Percentiles rank a stretch among this genome's conserved stretches.
These are phyloP conservation scores for Diutina neorugosa DNA, from an alignment of 1,139 yeast species.

Conservation along the genomic window DNA sequence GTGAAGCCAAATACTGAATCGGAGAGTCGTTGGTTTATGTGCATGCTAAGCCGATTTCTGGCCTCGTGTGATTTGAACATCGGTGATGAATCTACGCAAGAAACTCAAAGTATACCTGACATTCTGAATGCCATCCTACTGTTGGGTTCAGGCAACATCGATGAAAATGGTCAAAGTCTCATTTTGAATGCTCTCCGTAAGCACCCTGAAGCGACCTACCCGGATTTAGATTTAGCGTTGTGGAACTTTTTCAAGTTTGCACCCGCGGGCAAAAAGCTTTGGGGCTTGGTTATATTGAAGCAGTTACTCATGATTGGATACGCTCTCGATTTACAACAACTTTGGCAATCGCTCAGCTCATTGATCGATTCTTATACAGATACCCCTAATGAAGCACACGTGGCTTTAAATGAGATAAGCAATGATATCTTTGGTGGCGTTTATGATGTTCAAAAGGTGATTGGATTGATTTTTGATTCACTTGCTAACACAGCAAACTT, in stretches of 20 bases:
- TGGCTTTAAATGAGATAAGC: constrained; percentile 19
- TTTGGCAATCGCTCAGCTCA: constrained; percentile 16
- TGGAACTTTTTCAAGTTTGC: constrained; percentile 15
- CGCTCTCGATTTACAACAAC: constrained; percentile 11
- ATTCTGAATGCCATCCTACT: constrained; percentile 8
- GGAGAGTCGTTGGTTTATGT: constrained; percentile 31
- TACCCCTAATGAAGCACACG: constrained; percentile 11
- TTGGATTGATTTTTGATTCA: not conserved
- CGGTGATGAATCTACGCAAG: constrained; percentile 12
- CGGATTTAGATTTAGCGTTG: constrained; percentile 15
- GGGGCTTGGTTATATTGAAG: constrained; percentile 23
- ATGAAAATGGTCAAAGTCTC: constrained; percentile 7
- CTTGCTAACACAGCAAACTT: not conserved
- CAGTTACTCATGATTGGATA: constrained; percentile 21
- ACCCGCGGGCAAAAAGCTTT: constrained; percentile 10
- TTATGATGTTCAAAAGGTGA: constrained; percentile 7
- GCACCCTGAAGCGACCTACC: not conserved
- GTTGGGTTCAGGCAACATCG: constrained; percentile 8
- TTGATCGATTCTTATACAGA: constrained; percentile 10
- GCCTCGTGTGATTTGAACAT: constrained; percentile 6
- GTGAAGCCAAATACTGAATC: constrained; percentile 19
- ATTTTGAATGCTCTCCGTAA: not conserved
- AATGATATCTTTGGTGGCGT: constrained; percentile 15
- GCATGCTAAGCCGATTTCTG: constrained; percentile 19
- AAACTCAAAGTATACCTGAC: constrained; percentile 12